Evolutionary conservation across 1,284 basidiomycete species (phyloP), one percentile per base, ranked within the genome.

Genomic region (Sphagnurus paluster): DNA sequence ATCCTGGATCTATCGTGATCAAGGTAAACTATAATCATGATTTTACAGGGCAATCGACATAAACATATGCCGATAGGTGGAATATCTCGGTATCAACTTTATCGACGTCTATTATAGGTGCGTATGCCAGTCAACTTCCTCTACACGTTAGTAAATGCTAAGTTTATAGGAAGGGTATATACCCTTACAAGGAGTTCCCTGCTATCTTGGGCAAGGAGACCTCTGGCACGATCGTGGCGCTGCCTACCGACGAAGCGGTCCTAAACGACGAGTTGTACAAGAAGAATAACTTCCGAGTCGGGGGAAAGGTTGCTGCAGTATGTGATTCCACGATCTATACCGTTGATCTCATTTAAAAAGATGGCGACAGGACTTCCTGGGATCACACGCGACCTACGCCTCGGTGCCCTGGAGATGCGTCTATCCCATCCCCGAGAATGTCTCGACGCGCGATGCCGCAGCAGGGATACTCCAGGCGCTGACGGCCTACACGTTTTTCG

Each of bases 51-150:
- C n/a, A n/a, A n/a, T n/a, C n/a, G n/a, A n/a, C 14, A 21, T 1
- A n/a, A 26, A 17, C 16, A 7, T 3, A 10, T 21, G 23, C 34
- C 20, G 33, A 30, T 16, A 84, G 82, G 72, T 80, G 14, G 74
- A 84, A 55, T 87, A 82, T 57, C 69, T 73, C 4, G 92, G 92
- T n/a, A 77, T 93, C 53, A 94, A 94, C 68, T 93, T 87, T 65
- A 90, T 95, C 61, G 93, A 95, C 66, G 91, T 86, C 3, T 90
- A 90, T 65, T 77, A 76, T 60, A 71, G 83, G 83, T 76, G 55
- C 57, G 63, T 11, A 20, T 37, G 16, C 39, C 19, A n/a, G 25
- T 14, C 41, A 3, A 2, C 4, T 39, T n/a, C 21, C 25, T n/a
- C 17, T 28, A 5, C 11, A 10, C 11, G 14, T 19, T 29, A 2